Evolutionary conservation across 345 rosid genomes (phyloP), one percentile per base, ranked within the genome.

Genomic region (Citrus sp.): DNA sequence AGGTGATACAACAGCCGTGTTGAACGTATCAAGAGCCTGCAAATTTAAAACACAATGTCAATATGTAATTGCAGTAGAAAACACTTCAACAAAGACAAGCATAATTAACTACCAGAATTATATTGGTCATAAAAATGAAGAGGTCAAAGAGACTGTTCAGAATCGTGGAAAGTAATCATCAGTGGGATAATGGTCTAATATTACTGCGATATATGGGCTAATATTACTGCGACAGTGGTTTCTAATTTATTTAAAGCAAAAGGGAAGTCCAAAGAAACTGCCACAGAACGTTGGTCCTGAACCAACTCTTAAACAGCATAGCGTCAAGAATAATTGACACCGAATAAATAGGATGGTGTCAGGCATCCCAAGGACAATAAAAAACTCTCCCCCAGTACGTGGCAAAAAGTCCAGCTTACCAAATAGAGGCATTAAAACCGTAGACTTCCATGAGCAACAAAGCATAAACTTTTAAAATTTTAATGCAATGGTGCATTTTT

Each of bases 11-110:
- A 94, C 92, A 72, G 94, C 98, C 14, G 97, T 90, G 86, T 91
- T 92, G 85, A 94, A 94, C 78, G 96, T 94, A 82, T 92, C 98
- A 78, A 94, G 97, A 65, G 97, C 98, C 97, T 92, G 96, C 85
- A 85, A 75, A 28, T 55, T 40, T 27, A 60, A 77, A 71, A 68
- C 59, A 72, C 32, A 28, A 69, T 72, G 51, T 65, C 74, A 76
- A 54, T 35, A 61, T 61, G 37, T 46, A 55, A 19, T 28, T 62
- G 67, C 30, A 46, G 72, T 74, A 76, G 18, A 32, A 42, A 67
- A 59, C 32, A 49, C 35, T 32, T 34, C 67, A 67, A 42, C 54
- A 77, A 78, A 70, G 61, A 54, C 25, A 35, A 25, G 62, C 24
- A 51, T 24, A 63, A 37, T 76, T n/a, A 30, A 28, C 70, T 9